Percentiles rank a stretch among this genome's conserved stretches.
phyloP scores from a whole-genome alignment of 768 basidiomycete species.

The Termitomyces sp. region DNA sequence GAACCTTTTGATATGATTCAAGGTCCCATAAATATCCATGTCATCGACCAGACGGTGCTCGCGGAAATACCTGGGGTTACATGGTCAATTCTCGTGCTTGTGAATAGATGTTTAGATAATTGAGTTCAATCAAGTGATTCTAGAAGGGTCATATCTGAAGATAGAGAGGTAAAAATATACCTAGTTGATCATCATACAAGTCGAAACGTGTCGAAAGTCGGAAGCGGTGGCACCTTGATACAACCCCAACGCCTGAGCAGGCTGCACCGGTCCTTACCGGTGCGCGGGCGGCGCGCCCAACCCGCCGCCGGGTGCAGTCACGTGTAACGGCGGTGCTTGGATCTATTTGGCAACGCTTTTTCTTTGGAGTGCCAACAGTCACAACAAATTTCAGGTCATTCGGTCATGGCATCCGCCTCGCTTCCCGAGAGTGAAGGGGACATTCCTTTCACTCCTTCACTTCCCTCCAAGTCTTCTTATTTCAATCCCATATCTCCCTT shows the following conservation, averaged over 20 bases:
- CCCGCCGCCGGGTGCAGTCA: neutral
- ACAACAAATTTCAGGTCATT: constrained; percentile 17
- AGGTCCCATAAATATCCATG: neutral
- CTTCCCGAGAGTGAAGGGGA: constrained; percentile 41
- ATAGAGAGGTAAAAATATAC: neutral
- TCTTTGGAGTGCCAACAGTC: constrained; percentile 26
- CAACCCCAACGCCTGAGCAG: too few relatives aligned
- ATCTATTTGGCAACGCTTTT: constrained; percentile 38
- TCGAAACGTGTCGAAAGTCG: neutral
- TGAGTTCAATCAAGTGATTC: neutral
- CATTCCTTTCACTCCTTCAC: constrained; percentile 28
- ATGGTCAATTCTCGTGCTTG: too few relatives aligned
- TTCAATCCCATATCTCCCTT: constrained; percentile 55
- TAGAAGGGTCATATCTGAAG: neutral
- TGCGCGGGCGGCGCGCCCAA: neutral
- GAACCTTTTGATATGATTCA: neutral
- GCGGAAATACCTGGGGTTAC: neutral
- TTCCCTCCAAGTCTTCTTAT: constrained; percentile 32
- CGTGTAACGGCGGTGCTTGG: constrained; percentile 20
- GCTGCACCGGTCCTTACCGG: too few relatives aligned
- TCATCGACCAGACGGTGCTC: neutral
- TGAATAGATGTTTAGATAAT: too few relatives aligned
- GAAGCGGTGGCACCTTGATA: neutral
- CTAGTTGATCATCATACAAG: neutral
- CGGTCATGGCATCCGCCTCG: constrained; percentile 44